phyloP scores from a whole-genome alignment of 768 basidiomycete species.

The Lactifluus subvellereus region DNA sequence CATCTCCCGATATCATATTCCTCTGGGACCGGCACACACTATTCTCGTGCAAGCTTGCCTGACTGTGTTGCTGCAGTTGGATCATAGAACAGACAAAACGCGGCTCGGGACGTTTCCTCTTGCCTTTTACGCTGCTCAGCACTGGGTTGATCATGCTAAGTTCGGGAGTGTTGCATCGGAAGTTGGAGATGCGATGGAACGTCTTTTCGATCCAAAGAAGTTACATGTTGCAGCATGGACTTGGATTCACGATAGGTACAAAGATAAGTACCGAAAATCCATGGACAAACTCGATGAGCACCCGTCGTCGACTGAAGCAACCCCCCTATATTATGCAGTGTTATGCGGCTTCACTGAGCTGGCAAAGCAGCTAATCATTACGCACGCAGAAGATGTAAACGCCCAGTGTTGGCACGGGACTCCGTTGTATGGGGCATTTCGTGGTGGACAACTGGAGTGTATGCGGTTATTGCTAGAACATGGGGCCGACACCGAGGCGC shows the following conservation, averaged over 20 bases:
- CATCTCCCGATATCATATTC: neutral
- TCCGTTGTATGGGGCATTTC: neutral
- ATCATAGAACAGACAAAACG: neutral
- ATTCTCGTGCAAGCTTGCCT: neutral
- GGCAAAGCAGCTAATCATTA: neutral
- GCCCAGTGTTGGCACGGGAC: neutral
- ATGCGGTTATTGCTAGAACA: neutral
- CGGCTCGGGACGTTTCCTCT: neutral
- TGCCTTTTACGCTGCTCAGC: neutral
- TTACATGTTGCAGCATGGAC: neutral
- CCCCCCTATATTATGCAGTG: neutral
- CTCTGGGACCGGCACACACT: neutral
- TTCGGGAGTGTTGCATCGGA: neutral
- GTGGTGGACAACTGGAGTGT: neutral
- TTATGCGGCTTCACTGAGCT: neutral
- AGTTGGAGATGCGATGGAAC: neutral
- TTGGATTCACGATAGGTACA: neutral
- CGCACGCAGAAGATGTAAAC: neutral
- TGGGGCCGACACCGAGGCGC: neutral
- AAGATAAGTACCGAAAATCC: neutral
- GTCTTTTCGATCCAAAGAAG: neutral
- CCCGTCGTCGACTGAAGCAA: neutral
- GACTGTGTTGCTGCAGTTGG: neutral
- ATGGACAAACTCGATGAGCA: neutral
- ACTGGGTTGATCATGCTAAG: neutral